Conservation (phyloP, 2,329 filamentous ascomycete species). For the Elsinoe australis region DNA sequence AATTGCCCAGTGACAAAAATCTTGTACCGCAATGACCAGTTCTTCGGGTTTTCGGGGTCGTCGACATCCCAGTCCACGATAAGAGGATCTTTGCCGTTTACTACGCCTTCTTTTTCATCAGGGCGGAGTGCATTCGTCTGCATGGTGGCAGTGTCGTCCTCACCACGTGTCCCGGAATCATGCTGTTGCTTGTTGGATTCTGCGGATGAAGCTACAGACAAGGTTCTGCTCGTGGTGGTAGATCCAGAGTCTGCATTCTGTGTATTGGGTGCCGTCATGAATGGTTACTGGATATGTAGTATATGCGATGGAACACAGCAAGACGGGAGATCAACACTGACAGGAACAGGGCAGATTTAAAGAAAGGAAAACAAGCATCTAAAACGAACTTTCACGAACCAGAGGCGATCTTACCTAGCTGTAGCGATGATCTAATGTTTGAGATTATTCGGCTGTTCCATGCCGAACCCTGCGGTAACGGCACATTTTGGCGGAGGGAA, state of each 20-base stretch:
- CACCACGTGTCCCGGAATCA: not conserved
- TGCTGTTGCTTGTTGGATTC: not conserved
- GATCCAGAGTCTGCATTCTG: not conserved
- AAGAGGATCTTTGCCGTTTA: not conserved
- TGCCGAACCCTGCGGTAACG: constrained; percentile 1
- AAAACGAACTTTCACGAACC: not conserved
- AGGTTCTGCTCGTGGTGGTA: not conserved
- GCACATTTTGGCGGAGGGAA: not conserved
- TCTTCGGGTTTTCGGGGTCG: constrained; percentile 50
- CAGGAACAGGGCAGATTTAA: constrained; percentile 1
- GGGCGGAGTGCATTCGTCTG: constrained; percentile 5
- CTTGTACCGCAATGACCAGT: constrained; percentile 40
- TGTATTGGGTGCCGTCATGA: not conserved
- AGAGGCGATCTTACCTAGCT: not conserved
- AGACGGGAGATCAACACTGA: constrained; percentile 6
- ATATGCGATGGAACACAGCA: not conserved
- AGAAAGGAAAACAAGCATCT: not conserved
- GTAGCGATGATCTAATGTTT: not conserved
- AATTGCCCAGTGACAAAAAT: constrained; percentile 44
- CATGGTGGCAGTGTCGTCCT: not conserved
- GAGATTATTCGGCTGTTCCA: not conserved
- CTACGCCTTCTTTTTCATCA: not conserved
- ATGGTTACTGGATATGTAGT: not conserved
- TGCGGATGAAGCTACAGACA: not conserved
- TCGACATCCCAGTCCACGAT: constrained; percentile 61